These are phyloP conservation scores for Cnidoscolus chayamansa DNA, from an alignment of 441 rosid genomes.

Conservation along the genomic window DNA sequence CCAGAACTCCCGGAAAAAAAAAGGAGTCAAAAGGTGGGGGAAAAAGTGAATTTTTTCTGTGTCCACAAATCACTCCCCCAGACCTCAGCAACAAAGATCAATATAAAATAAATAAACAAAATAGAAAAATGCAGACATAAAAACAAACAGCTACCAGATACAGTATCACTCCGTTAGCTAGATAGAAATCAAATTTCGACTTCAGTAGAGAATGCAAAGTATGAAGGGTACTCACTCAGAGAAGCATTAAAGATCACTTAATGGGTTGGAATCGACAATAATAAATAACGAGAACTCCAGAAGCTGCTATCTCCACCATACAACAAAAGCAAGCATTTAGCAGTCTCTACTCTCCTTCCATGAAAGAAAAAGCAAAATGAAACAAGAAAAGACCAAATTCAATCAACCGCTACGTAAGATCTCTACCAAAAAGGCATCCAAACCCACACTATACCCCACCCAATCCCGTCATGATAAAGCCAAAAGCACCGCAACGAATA, in stretches of 20 bases:
- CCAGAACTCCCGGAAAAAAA: constrained; percentile 4
- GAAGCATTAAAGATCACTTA: not conserved
- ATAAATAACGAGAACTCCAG: constrained; percentile 2
- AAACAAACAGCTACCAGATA: constrained; percentile 20
- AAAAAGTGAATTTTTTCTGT: constrained; percentile 19
- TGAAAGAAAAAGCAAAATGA: constrained; percentile 23
- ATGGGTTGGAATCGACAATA: not conserved
- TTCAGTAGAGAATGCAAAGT: not conserved
- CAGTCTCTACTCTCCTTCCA: constrained; percentile 5
- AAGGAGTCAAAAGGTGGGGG: not conserved
- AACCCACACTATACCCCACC: constrained; percentile 38
- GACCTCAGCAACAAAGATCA: constrained; percentile 32
- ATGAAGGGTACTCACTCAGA: constrained; percentile 3
- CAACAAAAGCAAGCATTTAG: not conserved
- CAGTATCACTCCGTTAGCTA: constrained; percentile 17
- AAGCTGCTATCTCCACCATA: constrained; percentile 3
- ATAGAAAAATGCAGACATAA: constrained; percentile 23
- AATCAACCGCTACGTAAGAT: constrained; percentile 37
- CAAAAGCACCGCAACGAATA: constrained; percentile 20
- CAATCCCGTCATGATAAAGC: constrained; percentile 29
- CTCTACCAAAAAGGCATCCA: constrained; percentile 39
- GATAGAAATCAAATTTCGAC: constrained; percentile 15
- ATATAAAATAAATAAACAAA: constrained; percentile 19
- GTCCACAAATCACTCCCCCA: constrained; percentile 31
- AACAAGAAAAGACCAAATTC: constrained; percentile 34